Evolutionary conservation across 2,329 filamentous ascomycete genomes (phyloP).

Genomic region (Diplodia seriata): DNA sequence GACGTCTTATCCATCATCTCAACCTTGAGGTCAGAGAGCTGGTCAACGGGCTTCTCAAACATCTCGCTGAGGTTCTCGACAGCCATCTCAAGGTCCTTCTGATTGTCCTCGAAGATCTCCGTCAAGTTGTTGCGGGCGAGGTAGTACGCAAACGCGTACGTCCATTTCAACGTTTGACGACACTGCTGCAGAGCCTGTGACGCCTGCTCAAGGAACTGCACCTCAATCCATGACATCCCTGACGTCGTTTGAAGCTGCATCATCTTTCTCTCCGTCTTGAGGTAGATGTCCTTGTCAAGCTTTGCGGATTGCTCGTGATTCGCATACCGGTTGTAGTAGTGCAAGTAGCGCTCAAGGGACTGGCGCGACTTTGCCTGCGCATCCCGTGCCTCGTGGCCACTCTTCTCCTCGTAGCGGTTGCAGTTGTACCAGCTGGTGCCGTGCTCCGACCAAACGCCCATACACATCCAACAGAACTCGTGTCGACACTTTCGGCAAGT

Average conservation of each 20-base stretch:
- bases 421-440: conserved; percentile 99
- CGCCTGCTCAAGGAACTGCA: conserved; percentile 93
- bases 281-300: conserved; percentile 92
- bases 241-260: conserved; percentile 91
- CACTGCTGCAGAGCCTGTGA: conserved; percentile 94
- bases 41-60: conserved; percentile 96
- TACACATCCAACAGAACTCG: conserved; percentile 99
- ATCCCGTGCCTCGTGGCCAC: conserved; percentile 85
- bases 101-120: conserved; percentile 98
- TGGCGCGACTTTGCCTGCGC: conserved; percentile 90
- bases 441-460: conserved; percentile 98
- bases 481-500: conserved; percentile 95
- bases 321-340: conserved; percentile 99
- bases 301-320: conserved; percentile 98
- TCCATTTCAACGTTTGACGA: conserved; percentile 99
- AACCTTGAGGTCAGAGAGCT: conserved; percentile 85
- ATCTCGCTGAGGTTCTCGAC: conserved; percentile 98
- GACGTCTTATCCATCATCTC: conserved; percentile 99
- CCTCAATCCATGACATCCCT: conserved; percentile 98
- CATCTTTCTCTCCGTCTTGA: conserved; percentile 99
- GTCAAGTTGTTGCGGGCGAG: conserved; percentile 95
- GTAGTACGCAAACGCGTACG: conserved; percentile 98
- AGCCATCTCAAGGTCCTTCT: conserved; percentile 96
- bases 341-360: conserved; percentile 92
- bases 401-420: conserved; percentile 96